These are phyloP conservation scores for Pseudonectria buxi DNA, from an alignment of 2,329 filamentous ascomycete species.

Conservation along the genomic window DNA sequence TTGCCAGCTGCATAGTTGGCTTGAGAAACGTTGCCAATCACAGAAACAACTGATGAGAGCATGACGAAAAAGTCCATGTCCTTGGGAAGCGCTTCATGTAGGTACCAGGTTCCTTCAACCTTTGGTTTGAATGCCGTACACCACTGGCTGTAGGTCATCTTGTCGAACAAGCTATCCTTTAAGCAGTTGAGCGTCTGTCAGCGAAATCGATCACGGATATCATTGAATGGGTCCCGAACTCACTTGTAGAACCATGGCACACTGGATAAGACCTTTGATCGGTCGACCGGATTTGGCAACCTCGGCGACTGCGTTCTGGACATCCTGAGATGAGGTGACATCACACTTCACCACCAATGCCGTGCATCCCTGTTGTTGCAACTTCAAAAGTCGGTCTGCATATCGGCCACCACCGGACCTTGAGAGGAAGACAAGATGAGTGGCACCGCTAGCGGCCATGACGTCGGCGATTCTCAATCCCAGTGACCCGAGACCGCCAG, in stretches of 20 bases:
- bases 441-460: no score
- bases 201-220: neutral
- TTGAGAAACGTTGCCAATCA: constrained; percentile 27
- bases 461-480: no score
- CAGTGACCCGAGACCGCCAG: no score
- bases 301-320: constrained; percentile 1
- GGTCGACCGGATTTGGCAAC: constrained; percentile 6
- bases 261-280: constrained; percentile 21
- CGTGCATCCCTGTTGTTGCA: constrained; percentile 13
- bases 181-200: neutral
- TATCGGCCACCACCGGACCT: no score
- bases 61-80: constrained; percentile 32
- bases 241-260: constrained; percentile 21
- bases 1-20: constrained; percentile 32
- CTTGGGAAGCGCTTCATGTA: constrained; percentile 15
- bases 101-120: constrained; percentile 23
- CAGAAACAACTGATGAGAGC: constrained; percentile 26
- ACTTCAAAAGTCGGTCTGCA: no score
- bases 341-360: constrained; percentile 1
- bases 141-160: constrained; percentile 22
- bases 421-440: no score
- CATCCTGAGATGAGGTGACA: constrained; percentile 6
- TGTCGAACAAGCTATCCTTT: constrained; percentile 26
- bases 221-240: neutral
- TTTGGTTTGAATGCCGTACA: constrained; percentile 25